A percentile compares a stretch with the other conserved stretches of the same genome.
These are phyloP conservation scores for Capsicum chinense DNA, from an alignment of 257 asterid species.

Conservation along the genomic window DNA sequence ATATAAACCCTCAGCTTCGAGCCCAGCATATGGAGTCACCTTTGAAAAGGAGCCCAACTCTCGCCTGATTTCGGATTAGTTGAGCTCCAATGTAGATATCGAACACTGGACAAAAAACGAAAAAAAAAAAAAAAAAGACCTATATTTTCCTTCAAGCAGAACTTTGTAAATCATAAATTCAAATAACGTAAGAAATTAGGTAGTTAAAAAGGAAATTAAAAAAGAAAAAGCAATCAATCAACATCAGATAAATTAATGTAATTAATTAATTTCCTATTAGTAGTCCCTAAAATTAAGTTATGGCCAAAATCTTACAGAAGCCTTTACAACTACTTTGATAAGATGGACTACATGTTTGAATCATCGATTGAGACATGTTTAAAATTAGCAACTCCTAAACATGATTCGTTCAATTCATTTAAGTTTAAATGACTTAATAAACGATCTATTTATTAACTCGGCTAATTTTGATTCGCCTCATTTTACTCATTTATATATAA, in stretches of 20 bases:
- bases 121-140: too few relatives aligned
- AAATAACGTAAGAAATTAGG: background rate
- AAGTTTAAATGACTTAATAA: background rate
- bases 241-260: background rate
- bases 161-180: background rate
- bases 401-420: background rate
- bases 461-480: background rate
- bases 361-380: background rate
- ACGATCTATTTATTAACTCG: background rate
- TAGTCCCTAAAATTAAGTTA: background rate
- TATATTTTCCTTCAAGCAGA: background rate
- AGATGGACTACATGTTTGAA: background rate
- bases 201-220: background rate
- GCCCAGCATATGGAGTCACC: too few relatives aligned
- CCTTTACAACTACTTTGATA: background rate
- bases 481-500: background rate
- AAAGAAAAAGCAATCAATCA: background rate
- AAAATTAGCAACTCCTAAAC: background rate
- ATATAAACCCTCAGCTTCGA: too few relatives aligned
- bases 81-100: too few relatives aligned
- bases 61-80: too few relatives aligned
- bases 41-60: too few relatives aligned
- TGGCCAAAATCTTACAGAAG: background rate
- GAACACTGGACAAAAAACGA: too few relatives aligned
- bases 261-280: background rate